phyloP scores from a whole-genome alignment of 257 asterid genomes.

The Linderniella brevidens region DNA sequence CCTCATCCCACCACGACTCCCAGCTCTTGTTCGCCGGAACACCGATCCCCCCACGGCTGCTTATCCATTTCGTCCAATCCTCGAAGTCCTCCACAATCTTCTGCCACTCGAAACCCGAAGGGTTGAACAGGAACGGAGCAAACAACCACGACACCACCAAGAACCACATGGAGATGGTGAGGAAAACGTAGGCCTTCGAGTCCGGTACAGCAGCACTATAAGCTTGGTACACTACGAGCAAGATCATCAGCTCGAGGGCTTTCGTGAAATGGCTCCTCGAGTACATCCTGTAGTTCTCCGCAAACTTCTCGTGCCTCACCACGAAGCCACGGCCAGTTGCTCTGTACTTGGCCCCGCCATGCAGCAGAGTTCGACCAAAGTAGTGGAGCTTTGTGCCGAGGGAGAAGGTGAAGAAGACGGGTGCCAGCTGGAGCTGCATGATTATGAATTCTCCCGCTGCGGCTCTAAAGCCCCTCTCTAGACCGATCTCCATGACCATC shows the following conservation, averaged over 20 bases:
- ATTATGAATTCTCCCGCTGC: slow-evolving; percentile 52
- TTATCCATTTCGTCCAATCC: slow-evolving; percentile 72
- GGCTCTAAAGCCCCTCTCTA: slow-evolving; percentile 69
- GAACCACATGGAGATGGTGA: slow-evolving; percentile 64
- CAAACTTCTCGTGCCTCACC: slow-evolving; percentile 62
- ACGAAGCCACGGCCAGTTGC: slow-evolving; percentile 93
- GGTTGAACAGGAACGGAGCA: slow-evolving; percentile 77
- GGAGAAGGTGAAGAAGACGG: slow-evolving; percentile 70
- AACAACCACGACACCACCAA: slow-evolving; percentile 62
- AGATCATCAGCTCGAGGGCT: slow-evolving; percentile 50
- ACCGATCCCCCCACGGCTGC: slow-evolving; percentile 61
- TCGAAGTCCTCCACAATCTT: slow-evolving; percentile 78
- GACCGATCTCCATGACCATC: slow-evolving; percentile 83
- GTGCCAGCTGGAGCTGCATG: slow-evolving; percentile 72
- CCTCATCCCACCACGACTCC: slow-evolving; percentile 93
- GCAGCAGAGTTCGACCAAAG: slow-evolving; percentile 74
- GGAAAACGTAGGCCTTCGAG: slow-evolving; percentile 15
- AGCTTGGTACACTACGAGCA: slow-evolving; percentile 36
- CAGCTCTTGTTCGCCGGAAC: slow-evolving; percentile 67
- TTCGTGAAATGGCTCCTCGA: slow-evolving; percentile 74
- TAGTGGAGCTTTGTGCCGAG: slow-evolving; percentile 83
- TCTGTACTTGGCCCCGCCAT: slow-evolving; percentile 76
- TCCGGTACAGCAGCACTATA: slow-evolving; percentile 28
- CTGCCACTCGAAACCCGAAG: slow-evolving; percentile 85
- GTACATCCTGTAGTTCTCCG: slow-evolving; percentile 86